Evolutionary conservation across 2,329 filamentous ascomycete species (phyloP).

Genomic region (Leptographium wingfieldii): DNA sequence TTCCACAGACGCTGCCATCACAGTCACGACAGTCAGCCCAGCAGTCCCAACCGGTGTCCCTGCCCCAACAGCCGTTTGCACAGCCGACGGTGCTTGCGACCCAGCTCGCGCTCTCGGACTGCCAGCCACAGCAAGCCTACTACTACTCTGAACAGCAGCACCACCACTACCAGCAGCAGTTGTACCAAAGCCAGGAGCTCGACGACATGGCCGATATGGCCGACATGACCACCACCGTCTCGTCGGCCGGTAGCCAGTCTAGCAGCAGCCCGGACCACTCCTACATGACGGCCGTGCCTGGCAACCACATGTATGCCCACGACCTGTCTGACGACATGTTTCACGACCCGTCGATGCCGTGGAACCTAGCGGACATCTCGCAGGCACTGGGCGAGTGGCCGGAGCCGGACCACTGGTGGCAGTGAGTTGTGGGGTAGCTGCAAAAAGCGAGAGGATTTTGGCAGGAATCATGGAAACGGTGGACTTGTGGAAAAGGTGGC

Average conservation of each 20-base stretch:
- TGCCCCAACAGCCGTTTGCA: neutral
- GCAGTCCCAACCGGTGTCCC: neutral
- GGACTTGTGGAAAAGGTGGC: neutral
- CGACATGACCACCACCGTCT: neutral
- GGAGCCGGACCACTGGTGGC: constrained; percentile 8
- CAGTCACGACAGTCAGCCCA: neutral
- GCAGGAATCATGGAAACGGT: neutral
- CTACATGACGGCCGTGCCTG: constrained; percentile 1
- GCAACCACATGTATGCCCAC: neutral
- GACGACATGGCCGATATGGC: constrained; percentile 2
- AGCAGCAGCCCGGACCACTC: constrained; percentile 9
- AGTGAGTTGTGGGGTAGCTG: neutral
- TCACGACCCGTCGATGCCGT: constrained; percentile 7
- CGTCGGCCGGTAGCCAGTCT: constrained; percentile 6
- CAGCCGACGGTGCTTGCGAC: neutral
- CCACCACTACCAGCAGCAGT: neutral
- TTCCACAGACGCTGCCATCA: neutral
- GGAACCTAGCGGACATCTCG: constrained; percentile 6
- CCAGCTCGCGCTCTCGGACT: too few species aligned
- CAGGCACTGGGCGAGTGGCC: constrained; percentile 8
- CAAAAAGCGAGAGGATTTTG: neutral
- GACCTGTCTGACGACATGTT: neutral
- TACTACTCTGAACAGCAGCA: neutral
- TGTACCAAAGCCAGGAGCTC: neutral
- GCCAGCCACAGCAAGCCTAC: neutral